These are phyloP conservation scores for Backusella tuberculispora DNA, from an alignment of 192 early-diverging fungal genomes.

Conservation along the genomic window DNA sequence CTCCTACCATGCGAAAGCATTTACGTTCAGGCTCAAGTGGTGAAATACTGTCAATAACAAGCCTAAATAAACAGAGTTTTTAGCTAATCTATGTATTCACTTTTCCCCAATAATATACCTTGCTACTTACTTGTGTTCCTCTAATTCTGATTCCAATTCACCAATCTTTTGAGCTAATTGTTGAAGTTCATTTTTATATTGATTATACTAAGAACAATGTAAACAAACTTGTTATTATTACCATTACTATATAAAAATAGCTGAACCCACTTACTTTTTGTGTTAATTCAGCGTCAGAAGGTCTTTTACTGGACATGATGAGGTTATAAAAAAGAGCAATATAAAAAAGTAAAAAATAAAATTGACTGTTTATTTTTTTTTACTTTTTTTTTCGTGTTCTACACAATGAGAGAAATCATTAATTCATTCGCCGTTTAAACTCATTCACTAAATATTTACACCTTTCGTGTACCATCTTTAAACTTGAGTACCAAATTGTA, in stretches of 20 bases:
- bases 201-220: constrained; percentile 49
- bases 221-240: neutral
- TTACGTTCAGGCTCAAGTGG: constrained; percentile 83
- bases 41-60: constrained; percentile 92
- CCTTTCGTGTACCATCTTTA: too few species aligned
- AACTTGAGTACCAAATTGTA: too few species aligned
- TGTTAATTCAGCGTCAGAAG: constrained; percentile 27
- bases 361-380: too few species aligned
- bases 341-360: too few species aligned
- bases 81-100: neutral
- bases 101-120: neutral
- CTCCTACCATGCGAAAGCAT: constrained; percentile 92
- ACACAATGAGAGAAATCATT: too few species aligned
- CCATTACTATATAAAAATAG: neutral
- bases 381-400: too few species aligned
- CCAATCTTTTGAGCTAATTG: constrained; percentile 88
- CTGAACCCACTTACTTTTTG: constrained; percentile 11
- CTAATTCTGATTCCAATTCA: constrained; percentile 90
- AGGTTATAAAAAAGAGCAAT: neutral
- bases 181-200: constrained; percentile 82
- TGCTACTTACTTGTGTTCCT: constrained; percentile 83
- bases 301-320: constrained; percentile 20
- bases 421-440: too few species aligned
- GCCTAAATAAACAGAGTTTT: constrained; percentile 42
- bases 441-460: too few species aligned